Conservation (phyloP, 495 filamentous ascomycete genomes). For the Aspergillus diversus region DNA sequence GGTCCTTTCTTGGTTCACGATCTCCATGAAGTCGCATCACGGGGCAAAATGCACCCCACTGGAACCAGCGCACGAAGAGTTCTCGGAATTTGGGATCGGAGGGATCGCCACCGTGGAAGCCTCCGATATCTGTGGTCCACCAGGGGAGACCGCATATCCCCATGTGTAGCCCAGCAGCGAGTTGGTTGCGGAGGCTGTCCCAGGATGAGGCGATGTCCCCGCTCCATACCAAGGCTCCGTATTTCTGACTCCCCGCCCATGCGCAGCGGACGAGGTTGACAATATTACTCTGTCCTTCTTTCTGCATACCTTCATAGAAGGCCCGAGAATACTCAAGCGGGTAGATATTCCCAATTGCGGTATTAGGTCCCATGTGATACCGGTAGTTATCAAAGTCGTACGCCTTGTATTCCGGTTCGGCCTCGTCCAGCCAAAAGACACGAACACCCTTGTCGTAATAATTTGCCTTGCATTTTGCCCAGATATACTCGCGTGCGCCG, state of each 20-base stretch:
- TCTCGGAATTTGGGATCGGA: conserved; percentile 55
- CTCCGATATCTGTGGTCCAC: conserved; percentile 65
- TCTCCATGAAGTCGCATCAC: conserved; percentile 65
- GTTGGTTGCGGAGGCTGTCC: conserved; percentile 56
- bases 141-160: conserved; percentile 59
- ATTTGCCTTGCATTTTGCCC: conserved; percentile 55
- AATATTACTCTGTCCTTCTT: conserved; percentile 50
- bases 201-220: conserved; percentile 62
- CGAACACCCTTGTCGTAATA: conserved; percentile 60
- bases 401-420: conserved; percentile 59
- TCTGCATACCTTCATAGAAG: conserved; percentile 58
- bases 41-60: conserved; percentile 63
- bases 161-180: conserved; percentile 61
- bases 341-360: conserved; percentile 59
- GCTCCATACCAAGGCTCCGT: conserved; percentile 61
- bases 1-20: conserved; percentile 48
- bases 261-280: conserved; percentile 62
- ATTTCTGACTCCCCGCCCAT: conserved; percentile 62
- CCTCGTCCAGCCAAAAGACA: conserved; percentile 65
- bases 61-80: conserved; percentile 63
- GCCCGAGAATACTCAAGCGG: conserved; percentile 56
- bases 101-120: conserved; percentile 60
- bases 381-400: conserved; percentile 65
- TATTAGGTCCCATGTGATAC: conserved; percentile 55
- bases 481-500: conserved; percentile 51